phyloP scores from a whole-genome alignment of 495 filamentous ascomycete species.

The Trichoderma erinaceum region DNA sequence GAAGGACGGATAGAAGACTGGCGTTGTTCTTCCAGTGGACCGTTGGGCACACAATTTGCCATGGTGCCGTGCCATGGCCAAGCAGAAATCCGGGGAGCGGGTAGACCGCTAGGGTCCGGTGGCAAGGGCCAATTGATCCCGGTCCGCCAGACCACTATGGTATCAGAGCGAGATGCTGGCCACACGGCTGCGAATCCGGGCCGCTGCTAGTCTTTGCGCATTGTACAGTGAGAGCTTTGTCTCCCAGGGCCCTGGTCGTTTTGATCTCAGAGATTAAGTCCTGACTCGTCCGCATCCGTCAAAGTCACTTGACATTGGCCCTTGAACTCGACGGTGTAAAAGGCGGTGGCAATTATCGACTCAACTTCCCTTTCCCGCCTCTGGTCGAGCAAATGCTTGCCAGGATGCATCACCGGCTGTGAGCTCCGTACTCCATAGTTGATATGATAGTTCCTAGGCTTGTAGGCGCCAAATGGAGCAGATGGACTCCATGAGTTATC shows the following conservation, averaged over 20 bases:
- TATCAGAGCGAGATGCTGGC: conserved; percentile 11
- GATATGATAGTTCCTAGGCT: background rate
- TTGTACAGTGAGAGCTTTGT: conserved; percentile 1
- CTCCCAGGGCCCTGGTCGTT: background rate
- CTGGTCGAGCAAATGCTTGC: background rate
- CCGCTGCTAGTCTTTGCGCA: conserved; percentile 11
- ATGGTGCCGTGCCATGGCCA: conserved; percentile 7
- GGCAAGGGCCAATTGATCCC: conserved; percentile 1
- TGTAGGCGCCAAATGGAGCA: background rate
- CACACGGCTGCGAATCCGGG: conserved; percentile 13
- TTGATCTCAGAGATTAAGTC: conserved; percentile 11
- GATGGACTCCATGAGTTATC: background rate
- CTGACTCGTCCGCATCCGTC: conserved; percentile 13
- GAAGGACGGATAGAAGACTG: conserved; percentile 7
- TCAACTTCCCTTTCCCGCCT: background rate
- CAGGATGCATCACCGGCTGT: background rate
- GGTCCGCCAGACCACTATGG: background rate
- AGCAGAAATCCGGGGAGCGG: conserved; percentile 14
- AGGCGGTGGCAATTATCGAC: background rate
- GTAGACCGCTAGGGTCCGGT: conserved; percentile 14
- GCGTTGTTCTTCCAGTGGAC: conserved; percentile 13
- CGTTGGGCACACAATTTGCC: conserved; percentile 1
- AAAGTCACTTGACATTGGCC: conserved; percentile 12
- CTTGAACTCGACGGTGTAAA: conserved; percentile 9
- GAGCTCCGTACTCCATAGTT: background rate